These are phyloP conservation scores for Aspergillus fructus DNA, from an alignment of 2,329 filamentous ascomycete genomes.

Conservation along the genomic window DNA sequence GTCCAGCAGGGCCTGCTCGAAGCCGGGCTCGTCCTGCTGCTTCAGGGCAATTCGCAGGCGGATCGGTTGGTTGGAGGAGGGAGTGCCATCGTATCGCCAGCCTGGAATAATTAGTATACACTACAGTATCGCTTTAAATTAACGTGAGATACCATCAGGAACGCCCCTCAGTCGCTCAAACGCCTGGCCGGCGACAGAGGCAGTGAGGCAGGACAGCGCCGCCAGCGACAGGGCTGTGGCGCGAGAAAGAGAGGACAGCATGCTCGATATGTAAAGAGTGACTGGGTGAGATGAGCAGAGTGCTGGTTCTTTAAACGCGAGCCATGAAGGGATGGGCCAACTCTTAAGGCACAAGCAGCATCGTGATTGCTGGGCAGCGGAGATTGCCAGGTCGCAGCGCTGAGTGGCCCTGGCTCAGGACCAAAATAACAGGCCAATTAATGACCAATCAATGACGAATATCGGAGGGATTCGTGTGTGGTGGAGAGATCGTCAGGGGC, in stretches of 20 bases:
- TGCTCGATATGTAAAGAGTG: slow-evolving; percentile 4
- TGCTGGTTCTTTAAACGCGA: too few species aligned
- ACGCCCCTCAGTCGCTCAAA: slow-evolving; percentile 37
- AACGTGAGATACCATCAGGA: slow-evolving; percentile 26
- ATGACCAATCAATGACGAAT: background rate
- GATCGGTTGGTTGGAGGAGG: slow-evolving; percentile 26
- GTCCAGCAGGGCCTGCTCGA: slow-evolving; percentile 49
- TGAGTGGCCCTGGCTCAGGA: background rate
- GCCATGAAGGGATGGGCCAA: background rate
- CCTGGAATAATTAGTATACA: slow-evolving; percentile 18
- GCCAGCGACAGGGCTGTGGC: slow-evolving; percentile 31
- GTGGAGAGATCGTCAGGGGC: slow-evolving; percentile 40
- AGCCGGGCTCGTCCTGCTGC: slow-evolving; percentile 33
- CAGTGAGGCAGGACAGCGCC: slow-evolving; percentile 27
- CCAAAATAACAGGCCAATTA: background rate
- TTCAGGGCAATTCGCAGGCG: slow-evolving; percentile 37
- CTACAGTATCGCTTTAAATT: too few species aligned
- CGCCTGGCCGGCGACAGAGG: slow-evolving; percentile 30
- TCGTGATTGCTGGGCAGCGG: slow-evolving; percentile 55
- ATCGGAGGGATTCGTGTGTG: background rate
- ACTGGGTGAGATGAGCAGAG: background rate
- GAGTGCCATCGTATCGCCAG: slow-evolving; percentile 33
- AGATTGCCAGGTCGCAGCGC: slow-evolving; percentile 36
- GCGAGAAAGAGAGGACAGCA: slow-evolving; percentile 27
- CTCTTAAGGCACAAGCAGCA: background rate